Evolutionary conservation across 2,329 filamentous ascomycete species (phyloP).

Genomic region (Botrytis elliptica): DNA sequence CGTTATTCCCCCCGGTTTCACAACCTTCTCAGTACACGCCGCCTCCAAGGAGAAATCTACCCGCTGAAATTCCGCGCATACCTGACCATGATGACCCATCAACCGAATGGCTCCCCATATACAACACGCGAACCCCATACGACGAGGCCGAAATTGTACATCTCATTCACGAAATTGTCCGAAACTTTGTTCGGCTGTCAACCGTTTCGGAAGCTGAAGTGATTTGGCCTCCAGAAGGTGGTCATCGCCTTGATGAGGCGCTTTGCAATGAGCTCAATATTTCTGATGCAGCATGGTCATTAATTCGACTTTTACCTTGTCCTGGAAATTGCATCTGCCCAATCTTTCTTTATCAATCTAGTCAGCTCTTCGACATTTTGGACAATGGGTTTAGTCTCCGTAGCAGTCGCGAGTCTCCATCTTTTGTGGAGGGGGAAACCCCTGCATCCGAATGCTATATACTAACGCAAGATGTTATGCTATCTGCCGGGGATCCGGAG

Average conservation of each 20-base stretch:
- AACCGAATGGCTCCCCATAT: constrained; percentile 1
- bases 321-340: neutral
- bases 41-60: constrained; percentile 1
- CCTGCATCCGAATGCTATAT: neutral
- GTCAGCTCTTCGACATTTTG: neutral
- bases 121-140: neutral
- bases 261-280: constrained; percentile 10
- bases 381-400: neutral
- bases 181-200: neutral
- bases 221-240: constrained; percentile 7
- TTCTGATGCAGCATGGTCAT: neutral
- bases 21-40: neutral
- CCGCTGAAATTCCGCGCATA: neutral
- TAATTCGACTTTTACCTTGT: neutral
- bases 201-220: neutral
- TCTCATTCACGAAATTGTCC: constrained; percentile 9
- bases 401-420: neutral
- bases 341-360: neutral
- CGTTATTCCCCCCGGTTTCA: constrained; percentile 2
- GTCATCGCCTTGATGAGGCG: constrained; percentile 5
- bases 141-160: neutral
- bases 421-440: neutral
- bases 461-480: neutral
- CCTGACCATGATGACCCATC: neutral
- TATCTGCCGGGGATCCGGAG: neutral